These are phyloP conservation scores for Ambrosiella beaveri DNA, from an alignment of 2,329 filamentous ascomycete genomes.

Conservation along the genomic window DNA sequence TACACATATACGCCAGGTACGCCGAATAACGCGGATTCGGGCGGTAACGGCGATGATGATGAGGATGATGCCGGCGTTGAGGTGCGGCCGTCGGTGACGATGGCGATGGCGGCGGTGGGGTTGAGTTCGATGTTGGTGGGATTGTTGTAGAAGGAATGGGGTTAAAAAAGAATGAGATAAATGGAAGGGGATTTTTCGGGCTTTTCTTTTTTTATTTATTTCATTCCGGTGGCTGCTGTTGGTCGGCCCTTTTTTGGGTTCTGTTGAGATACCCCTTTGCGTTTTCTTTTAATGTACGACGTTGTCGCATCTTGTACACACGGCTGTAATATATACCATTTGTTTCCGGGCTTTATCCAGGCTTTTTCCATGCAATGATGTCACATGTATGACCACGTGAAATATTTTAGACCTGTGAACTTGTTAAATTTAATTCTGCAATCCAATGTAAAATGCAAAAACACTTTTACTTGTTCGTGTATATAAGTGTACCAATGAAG, in stretches of 20 bases:
- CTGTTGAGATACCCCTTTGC: constrained; percentile 2
- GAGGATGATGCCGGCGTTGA: neutral
- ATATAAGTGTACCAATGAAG: too few relatives aligned
- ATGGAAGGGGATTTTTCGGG: neutral
- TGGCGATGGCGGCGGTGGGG: neutral
- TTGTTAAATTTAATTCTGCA: too few relatives aligned
- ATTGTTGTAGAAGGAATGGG: neutral
- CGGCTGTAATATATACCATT: neutral
- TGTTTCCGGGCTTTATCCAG: neutral
- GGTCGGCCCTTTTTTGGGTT: neutral
- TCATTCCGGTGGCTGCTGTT: neutral
- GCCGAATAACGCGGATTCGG: neutral
- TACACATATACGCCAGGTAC: neutral
- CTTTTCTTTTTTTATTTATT: neutral
- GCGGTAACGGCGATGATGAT: neutral
- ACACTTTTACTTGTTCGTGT: too few relatives aligned
- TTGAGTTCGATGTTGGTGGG: neutral
- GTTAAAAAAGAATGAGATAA: neutral
- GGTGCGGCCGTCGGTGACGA: neutral
- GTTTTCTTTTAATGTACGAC: neutral
- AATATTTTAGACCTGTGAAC: too few relatives aligned
- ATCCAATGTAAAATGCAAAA: too few relatives aligned
- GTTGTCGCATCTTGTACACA: neutral
- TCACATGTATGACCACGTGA: too few relatives aligned
- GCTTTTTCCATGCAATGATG: too few relatives aligned